A percentile compares a stretch with the other conserved stretches of the same genome.
phyloP scores from a whole-genome alignment of 139 green algal genomes.

The Chlorella sorokiniana region DNA sequence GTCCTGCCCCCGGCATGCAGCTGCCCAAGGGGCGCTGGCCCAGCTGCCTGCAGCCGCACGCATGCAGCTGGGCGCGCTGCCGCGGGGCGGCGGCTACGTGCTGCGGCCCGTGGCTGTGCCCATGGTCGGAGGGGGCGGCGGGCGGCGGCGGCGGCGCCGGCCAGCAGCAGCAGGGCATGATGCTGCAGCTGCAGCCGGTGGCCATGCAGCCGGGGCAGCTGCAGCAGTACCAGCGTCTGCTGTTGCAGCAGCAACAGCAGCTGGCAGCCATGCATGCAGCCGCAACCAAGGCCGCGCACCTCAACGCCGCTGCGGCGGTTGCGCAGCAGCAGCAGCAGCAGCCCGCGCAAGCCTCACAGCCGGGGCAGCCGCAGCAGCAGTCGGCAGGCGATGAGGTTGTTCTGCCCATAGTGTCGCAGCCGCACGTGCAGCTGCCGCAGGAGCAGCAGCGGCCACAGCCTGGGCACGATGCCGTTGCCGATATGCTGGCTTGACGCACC shows the following conservation, averaged over 20 bases:
- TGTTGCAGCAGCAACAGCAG: slow-evolving; percentile 26
- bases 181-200: slow-evolving; percentile 22
- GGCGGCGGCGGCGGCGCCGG: too few relatives aligned
- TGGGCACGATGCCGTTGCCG: neutral
- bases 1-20: neutral
- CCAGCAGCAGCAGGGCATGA: neutral
- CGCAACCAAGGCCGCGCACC: neutral
- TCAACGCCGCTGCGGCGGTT: neutral
- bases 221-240: slow-evolving; percentile 18
- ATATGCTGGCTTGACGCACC: neutral
- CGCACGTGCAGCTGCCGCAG: neutral
- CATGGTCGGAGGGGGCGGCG: neutral
- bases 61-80: slow-evolving; percentile 16
- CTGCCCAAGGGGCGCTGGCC: neutral
- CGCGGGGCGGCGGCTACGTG: neutral
- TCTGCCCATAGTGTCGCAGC: slow-evolving; percentile 9
- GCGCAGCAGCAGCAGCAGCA: neutral
- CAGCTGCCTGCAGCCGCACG: neutral
- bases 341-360: neutral
- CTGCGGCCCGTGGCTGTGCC: slow-evolving; percentile 6
- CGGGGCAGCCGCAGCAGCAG: neutral
- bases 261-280: neutral
- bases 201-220: slow-evolving; percentile 4
- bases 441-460: neutral
- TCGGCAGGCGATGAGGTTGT: neutral